These are phyloP conservation scores for Silybum marianum DNA, from an alignment of 129 eudicot species.

Conservation along the genomic window DNA sequence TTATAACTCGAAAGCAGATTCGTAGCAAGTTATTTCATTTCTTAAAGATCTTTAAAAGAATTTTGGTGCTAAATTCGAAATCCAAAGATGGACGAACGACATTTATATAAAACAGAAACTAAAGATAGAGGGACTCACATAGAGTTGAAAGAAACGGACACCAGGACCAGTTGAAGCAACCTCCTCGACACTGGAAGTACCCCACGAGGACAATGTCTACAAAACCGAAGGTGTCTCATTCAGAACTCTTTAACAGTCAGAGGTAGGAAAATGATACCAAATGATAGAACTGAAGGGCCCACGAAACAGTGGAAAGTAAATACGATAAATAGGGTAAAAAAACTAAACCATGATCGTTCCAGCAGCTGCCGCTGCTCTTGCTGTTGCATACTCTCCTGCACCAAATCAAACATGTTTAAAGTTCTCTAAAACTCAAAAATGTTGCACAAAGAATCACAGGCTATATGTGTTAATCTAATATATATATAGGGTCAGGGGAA, in stretches of 20 bases:
- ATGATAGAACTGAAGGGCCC: neutral
- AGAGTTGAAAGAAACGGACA: constrained; percentile 87
- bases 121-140: constrained; percentile 56
- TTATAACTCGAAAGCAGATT: neutral
- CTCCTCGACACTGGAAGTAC: constrained; percentile 87
- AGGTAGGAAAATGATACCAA: neutral
- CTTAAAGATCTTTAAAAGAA: neutral
- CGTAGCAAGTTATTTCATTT: neutral
- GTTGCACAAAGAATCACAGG: neutral
- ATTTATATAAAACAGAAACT: neutral
- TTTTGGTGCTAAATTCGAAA: neutral
- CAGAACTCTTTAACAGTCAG: neutral
- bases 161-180: constrained; percentile 97
- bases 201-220: constrained; percentile 93
- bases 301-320: neutral
- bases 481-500: neutral
- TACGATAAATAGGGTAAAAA: constrained; percentile 3
- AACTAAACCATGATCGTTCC: constrained; percentile 86
- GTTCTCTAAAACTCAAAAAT: neutral
- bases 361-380: constrained; percentile 90
- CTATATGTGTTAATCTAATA: neutral
- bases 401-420: constrained; percentile 2
- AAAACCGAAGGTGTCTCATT: neutral
- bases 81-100: neutral
- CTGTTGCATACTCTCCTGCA: constrained; percentile 91